phyloP scores from a whole-genome alignment of 73 alveolate genomes.

The Paramecium caudatum region DNA sequence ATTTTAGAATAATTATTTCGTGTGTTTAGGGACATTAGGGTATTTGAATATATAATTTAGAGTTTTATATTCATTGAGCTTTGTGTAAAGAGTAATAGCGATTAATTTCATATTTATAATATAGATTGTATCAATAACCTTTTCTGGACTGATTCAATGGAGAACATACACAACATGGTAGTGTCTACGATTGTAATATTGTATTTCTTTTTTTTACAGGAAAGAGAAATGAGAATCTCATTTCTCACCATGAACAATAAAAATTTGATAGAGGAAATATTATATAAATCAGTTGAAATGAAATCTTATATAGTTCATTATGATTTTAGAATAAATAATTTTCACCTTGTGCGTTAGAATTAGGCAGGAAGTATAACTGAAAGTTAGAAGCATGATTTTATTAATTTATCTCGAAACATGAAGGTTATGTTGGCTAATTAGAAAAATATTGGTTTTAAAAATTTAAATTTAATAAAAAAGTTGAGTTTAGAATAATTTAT shows the following conservation, averaged over 20 bases:
- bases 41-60: neutral
- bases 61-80: neutral
- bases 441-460: too few species aligned
- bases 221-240: conserved; percentile 9
- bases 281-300: conserved; percentile 8
- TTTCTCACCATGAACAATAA: neutral
- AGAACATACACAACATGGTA: neutral
- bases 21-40: conserved; percentile 39
- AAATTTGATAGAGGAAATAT: neutral
- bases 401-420: neutral
- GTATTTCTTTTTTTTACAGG: neutral
- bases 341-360: neutral
- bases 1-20: neutral
- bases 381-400: neutral
- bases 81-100: neutral
- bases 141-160: neutral
- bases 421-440: neutral
- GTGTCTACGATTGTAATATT: neutral
- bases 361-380: conserved; percentile 8
- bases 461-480: neutral
- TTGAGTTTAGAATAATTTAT: conserved; percentile 3
- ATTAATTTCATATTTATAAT: too few species aligned
- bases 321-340: too few species aligned
- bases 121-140: neutral
- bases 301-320: conserved; percentile 14